Evolutionary conservation across 768 basidiomycete genomes (phyloP).

Genomic region (Tulasnella sp.): DNA sequence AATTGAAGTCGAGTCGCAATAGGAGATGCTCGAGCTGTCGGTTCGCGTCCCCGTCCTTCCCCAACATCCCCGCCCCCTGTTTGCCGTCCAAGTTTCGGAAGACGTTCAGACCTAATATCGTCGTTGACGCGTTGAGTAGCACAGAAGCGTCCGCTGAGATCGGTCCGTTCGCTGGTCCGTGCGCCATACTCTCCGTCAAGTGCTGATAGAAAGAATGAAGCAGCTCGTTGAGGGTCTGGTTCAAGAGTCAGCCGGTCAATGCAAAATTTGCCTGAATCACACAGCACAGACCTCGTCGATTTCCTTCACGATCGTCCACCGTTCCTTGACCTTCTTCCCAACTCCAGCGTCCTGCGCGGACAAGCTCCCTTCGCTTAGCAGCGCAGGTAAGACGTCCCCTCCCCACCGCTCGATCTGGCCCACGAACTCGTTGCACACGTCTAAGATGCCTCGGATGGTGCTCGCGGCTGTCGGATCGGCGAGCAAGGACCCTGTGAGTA

Average conservation of each 20-base stretch:
- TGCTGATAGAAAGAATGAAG: constrained; percentile 73
- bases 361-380: constrained; percentile 71
- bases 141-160: constrained; percentile 61
- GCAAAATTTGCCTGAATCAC: background rate
- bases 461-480: constrained; percentile 50
- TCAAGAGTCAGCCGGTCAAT: constrained; percentile 3
- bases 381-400: constrained; percentile 74
- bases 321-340: constrained; percentile 61
- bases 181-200: constrained; percentile 62
- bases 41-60: constrained; percentile 59
- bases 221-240: constrained; percentile 52
- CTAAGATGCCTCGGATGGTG: constrained; percentile 60
- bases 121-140: constrained; percentile 44
- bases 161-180: constrained; percentile 47
- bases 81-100: constrained; percentile 39
- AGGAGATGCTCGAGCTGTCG: constrained; percentile 75
- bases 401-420: constrained; percentile 87
- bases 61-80: constrained; percentile 28
- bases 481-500: constrained; percentile 70
- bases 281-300: constrained; percentile 54
- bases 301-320: constrained; percentile 55
- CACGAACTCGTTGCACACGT: constrained; percentile 77
- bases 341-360: constrained; percentile 43
- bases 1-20: constrained; percentile 77
- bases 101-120: constrained; percentile 38